phyloP scores from a whole-genome alignment of 768 basidiomycete species.

The Calocybe gangraenosa region DNA sequence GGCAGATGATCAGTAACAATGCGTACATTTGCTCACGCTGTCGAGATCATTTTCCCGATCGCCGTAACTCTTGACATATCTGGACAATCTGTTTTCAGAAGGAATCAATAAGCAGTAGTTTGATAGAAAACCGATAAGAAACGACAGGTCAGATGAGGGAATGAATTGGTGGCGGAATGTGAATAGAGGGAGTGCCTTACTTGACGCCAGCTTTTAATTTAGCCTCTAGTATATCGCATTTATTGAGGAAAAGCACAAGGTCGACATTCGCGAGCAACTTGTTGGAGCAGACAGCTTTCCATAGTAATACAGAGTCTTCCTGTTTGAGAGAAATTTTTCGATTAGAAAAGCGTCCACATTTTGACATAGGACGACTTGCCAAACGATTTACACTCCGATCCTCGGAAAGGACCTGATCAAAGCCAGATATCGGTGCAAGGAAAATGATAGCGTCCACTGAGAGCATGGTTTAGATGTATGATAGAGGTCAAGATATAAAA shows the following conservation, averaged over 20 bases:
- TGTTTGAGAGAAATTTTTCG: slow-evolving; percentile 24
- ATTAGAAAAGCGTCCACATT: background rate
- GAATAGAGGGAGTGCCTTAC: slow-evolving; percentile 5
- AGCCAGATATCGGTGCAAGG: slow-evolving; percentile 71
- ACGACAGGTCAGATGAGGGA: background rate
- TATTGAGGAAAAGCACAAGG: slow-evolving; percentile 82
- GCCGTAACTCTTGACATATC: slow-evolving; percentile 55
- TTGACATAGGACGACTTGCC: slow-evolving; percentile 7
- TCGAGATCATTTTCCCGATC: slow-evolving; percentile 56
- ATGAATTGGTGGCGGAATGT: background rate
- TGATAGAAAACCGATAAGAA: slow-evolving; percentile 21
- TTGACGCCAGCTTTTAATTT: slow-evolving; percentile 54
- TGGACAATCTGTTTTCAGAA: slow-evolving; percentile 13
- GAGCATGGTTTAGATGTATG: background rate
- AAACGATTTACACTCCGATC: slow-evolving; percentile 60
- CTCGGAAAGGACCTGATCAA: slow-evolving; percentile 64
- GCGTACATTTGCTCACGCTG: slow-evolving; percentile 56
- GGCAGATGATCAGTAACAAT: background rate
- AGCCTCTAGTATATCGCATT: slow-evolving; percentile 75
- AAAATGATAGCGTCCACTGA: slow-evolving; percentile 63
- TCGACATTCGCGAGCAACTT: slow-evolving; percentile 78
- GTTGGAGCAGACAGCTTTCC: slow-evolving; percentile 83
- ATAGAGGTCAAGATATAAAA: slow-evolving; percentile 47
- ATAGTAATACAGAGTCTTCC: slow-evolving; percentile 88
- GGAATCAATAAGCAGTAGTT: slow-evolving; percentile 19